These are phyloP conservation scores for Trifolium subterraneum DNA, from an alignment of 306 rosid species.

Conservation along the genomic window DNA sequence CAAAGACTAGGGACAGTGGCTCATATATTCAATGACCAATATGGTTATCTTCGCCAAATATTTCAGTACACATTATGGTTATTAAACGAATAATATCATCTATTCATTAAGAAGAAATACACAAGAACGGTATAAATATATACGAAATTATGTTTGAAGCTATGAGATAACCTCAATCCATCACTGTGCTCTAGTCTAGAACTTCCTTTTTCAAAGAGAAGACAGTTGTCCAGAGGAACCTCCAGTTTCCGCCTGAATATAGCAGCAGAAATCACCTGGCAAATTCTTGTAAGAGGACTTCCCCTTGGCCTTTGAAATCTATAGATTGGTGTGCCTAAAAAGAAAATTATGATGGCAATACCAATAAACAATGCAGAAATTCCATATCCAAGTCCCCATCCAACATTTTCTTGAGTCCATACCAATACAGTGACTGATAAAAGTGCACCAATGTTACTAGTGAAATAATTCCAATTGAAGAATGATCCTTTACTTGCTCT, in stretches of 20 bases:
- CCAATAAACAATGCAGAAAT: conserved; percentile 77
- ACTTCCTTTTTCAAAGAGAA: conserved; percentile 77
- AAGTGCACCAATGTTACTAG: conserved; percentile 81
- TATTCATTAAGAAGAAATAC: background rate
- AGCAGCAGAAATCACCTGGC: conserved; percentile 80
- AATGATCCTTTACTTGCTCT: conserved; percentile 83
- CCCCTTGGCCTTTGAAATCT: conserved; percentile 82
- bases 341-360: conserved; percentile 67
- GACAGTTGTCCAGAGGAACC: conserved; percentile 64
- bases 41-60: background rate
- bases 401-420: conserved; percentile 84
- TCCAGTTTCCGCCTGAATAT: conserved; percentile 62
- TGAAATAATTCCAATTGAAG: conserved; percentile 92
- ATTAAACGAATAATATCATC: background rate
- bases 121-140: background rate
- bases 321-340: conserved; percentile 72
- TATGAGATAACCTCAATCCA: conserved; percentile 64
- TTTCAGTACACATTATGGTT: background rate
- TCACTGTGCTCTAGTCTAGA: conserved; percentile 76
- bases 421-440: conserved; percentile 73
- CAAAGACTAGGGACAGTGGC: background rate
- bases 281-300: conserved; percentile 82
- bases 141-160: background rate
- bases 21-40: background rate
- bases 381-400: conserved; percentile 96